These are phyloP conservation scores for Sphaerobolus stellatus DNA, from an alignment of 1,284 basidiomycete genomes.

Conservation along the genomic window DNA sequence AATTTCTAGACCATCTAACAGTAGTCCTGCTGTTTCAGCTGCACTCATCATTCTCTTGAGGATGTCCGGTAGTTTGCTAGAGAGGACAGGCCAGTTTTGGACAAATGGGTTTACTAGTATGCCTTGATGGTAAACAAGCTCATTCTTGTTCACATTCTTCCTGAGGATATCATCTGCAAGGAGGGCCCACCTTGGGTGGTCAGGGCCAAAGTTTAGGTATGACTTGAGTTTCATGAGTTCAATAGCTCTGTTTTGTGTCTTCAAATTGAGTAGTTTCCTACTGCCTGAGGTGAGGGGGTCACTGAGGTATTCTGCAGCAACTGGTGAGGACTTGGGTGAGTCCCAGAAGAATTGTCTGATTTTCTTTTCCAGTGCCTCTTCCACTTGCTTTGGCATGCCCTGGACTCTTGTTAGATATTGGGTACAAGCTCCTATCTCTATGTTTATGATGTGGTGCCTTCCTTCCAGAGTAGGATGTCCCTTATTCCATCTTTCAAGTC, in stretches of 20 bases:
- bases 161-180: too few relatives aligned
- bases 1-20: too few relatives aligned
- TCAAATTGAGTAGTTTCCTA: conserved; percentile 14
- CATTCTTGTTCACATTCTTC: too few relatives aligned
- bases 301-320: background rate
- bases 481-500: background rate
- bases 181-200: conserved; percentile 15
- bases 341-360: background rate
- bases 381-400: background rate
- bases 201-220: conserved; percentile 13
- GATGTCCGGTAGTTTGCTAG: too few relatives aligned
- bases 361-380: background rate
- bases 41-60: too few relatives aligned
- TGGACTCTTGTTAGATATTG: conserved; percentile 2
- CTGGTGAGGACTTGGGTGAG: background rate
- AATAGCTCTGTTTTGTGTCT: conserved; percentile 18
- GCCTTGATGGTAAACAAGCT: too few relatives aligned
- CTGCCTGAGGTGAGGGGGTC: background rate
- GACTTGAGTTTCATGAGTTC: conserved; percentile 17
- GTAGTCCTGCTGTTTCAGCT: too few relatives aligned
- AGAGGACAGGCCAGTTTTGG: too few relatives aligned
- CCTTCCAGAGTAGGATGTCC: background rate
- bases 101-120: too few relatives aligned
- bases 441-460: background rate
- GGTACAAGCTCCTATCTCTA: background rate